Percentiles rank a stretch among this genome's conserved stretches.
phyloP scores from a whole-genome alignment of 495 filamentous ascomycete species.

The Astrocystis sublimbata region DNA sequence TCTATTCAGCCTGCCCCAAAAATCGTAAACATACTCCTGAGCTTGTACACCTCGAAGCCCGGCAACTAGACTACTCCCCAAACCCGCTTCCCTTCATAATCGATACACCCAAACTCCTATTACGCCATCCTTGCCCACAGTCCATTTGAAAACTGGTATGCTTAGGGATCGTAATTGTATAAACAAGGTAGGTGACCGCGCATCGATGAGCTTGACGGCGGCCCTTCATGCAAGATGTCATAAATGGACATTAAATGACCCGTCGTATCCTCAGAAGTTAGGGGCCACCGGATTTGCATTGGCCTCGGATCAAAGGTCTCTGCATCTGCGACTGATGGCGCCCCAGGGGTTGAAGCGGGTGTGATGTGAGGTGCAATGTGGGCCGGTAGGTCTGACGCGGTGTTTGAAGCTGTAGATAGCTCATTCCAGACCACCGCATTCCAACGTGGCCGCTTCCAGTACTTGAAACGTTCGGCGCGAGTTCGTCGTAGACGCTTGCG shows the following conservation, averaged over 20 bases:
- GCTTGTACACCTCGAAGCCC: not conserved
- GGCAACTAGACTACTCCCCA: not conserved
- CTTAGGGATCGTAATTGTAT: not conserved
- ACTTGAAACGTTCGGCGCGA: conserved; percentile 25
- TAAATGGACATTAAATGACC: conserved; percentile 26
- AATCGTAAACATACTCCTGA: not conserved
- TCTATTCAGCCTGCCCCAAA: not conserved
- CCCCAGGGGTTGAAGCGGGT: conserved; percentile 9
- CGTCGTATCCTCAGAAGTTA: conserved; percentile 25
- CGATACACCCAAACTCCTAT: conserved; percentile 4
- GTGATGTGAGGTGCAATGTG: conserved; percentile 21
- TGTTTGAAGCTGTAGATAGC: conserved; percentile 13
- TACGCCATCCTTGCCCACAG: not conserved
- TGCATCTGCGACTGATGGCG: conserved; percentile 12
- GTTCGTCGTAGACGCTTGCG: conserved; percentile 24
- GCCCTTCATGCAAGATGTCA: conserved; percentile 29
- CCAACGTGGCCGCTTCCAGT: conserved; percentile 30
- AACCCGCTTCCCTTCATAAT: not conserved
- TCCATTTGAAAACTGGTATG: not conserved
- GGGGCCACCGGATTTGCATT: conserved; percentile 18
- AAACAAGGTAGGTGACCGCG: not conserved
- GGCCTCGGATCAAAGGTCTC: conserved; percentile 27
- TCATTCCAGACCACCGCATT: conserved; percentile 25
- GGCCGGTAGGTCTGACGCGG: conserved; percentile 19
- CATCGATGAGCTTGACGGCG: conserved; percentile 9